A percentile compares a stretch with the other conserved stretches of the same genome.
Conservation (phyloP, 495 filamentous ascomycete species). For the Aspergillus baeticus region DNA sequence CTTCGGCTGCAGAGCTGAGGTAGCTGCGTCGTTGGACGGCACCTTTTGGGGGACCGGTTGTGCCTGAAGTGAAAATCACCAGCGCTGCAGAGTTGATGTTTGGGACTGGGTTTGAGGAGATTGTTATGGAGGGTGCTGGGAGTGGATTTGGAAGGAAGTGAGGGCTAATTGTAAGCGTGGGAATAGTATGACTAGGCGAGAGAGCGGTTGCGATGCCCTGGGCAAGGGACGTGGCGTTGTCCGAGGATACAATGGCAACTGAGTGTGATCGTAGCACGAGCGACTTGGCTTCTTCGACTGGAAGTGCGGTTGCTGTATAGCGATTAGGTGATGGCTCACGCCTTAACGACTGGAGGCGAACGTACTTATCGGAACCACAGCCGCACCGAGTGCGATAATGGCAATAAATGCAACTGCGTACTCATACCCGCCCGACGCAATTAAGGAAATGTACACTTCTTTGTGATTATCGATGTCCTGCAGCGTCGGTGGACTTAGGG, state of each 20-base stretch:
- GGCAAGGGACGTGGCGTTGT: conserved; percentile 23
- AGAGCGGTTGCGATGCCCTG: neutral
- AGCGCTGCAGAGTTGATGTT: conserved; percentile 27
- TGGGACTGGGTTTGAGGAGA: conserved; percentile 26
- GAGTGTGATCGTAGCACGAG: conserved; percentile 35
- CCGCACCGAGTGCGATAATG: conserved; percentile 43
- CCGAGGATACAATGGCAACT: conserved; percentile 23
- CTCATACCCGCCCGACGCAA: conserved; percentile 49
- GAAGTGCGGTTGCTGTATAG: conserved; percentile 22
- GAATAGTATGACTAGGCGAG: too few species aligned
- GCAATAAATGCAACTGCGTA: conserved; percentile 46
- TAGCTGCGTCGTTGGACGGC: conserved; percentile 36
- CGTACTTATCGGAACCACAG: conserved; percentile 35
- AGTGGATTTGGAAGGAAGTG: conserved; percentile 14
- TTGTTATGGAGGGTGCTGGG: conserved; percentile 13
- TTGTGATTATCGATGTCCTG: conserved; percentile 28
- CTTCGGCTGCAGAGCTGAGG: conserved; percentile 26
- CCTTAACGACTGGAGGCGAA: neutral
- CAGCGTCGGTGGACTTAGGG: conserved; percentile 12
- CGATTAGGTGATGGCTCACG: neutral
- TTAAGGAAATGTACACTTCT: conserved; percentile 45
- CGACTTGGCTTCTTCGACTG: conserved; percentile 44
- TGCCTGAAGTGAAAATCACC: conserved; percentile 46
- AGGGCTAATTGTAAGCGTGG: conserved; percentile 11
- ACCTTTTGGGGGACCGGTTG: conserved; percentile 47